These are phyloP conservation scores for Boletus rubescentipes DNA, from an alignment of 768 basidiomycete species.

Conservation along the genomic window DNA sequence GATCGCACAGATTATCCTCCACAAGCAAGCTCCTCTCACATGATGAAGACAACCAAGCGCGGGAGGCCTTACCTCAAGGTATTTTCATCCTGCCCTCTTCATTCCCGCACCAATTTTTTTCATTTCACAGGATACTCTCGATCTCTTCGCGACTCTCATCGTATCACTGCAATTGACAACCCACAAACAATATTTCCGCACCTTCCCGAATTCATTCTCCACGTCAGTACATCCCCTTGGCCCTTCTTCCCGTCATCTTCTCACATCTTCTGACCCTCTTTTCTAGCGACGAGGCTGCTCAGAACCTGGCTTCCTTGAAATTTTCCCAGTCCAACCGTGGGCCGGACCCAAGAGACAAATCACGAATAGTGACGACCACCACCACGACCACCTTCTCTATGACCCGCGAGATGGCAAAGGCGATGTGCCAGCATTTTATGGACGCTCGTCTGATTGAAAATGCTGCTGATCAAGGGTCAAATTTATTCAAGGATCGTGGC, in stretches of 20 bases:
- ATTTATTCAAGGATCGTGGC: constrained; percentile 96
- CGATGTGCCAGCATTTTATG: constrained; percentile 99
- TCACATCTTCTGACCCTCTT: constrained; percentile 12
- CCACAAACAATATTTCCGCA: constrained; percentile 96
- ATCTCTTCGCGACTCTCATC: constrained; percentile 95
- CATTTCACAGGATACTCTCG: constrained; percentile 81
- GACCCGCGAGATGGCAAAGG: constrained; percentile 99
- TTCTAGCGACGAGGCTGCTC: constrained; percentile 89
- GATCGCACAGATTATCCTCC: constrained; percentile 41
- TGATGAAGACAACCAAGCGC: constrained; percentile 99
- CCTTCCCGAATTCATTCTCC: constrained; percentile 91
- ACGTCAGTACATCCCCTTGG: constrained; percentile 59
- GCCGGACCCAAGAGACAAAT: constrained; percentile 96
- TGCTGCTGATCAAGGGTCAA: constrained; percentile 83
- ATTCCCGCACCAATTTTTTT: background rate
- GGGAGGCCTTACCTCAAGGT: constrained; percentile 94
- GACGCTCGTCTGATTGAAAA: constrained; percentile 98
- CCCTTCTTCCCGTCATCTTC: background rate
- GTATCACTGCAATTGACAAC: constrained; percentile 86
- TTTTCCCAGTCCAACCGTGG: constrained; percentile 99
- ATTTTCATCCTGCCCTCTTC: constrained; percentile 12
- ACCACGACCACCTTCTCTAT: constrained; percentile 99
- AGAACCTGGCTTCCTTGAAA: constrained; percentile 91
- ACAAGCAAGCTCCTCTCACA: constrained; percentile 75
- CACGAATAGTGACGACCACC: constrained; percentile 97